Evolutionary conservation across 176 grass and related monocot species (phyloP).

Genomic region (Triticum aestivum): IWGSC_CS_RefSeq_v2.1 NC_057807.1:305948692-305949191

Average conservation of each 20-base stretch:
- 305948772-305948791: conserved; percentile 6
- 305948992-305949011: conserved; percentile 99
- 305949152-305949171: conserved; percentile 5
- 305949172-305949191: conserved; percentile 23
- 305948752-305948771: conserved; percentile 78
- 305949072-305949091: background rate
- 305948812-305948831: conserved; percentile 18
- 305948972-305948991: conserved; percentile 89
- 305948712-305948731: conserved; percentile 86
- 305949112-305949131: background rate
- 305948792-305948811: conserved; percentile 2
- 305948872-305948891: conserved; percentile 55
- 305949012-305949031: conserved; percentile 54
- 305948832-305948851: conserved; percentile 4
- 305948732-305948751: conserved; percentile 69
- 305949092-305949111: background rate
- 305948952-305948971: conserved; percentile 69
- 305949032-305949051: background rate
- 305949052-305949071: background rate
- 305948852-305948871: conserved; percentile 20
- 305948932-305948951: conserved; percentile 67
- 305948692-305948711: conserved; percentile 97
- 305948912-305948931: conserved; percentile 77
- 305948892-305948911: conserved; percentile 81
- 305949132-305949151: conserved; percentile 10